A percentile compares a stretch with the other conserved stretches of the same genome.
These are phyloP conservation scores for Mycosarcoma maydis DNA, from an alignment of 1,284 basidiomycete species.

Conservation along the genomic window DNA sequence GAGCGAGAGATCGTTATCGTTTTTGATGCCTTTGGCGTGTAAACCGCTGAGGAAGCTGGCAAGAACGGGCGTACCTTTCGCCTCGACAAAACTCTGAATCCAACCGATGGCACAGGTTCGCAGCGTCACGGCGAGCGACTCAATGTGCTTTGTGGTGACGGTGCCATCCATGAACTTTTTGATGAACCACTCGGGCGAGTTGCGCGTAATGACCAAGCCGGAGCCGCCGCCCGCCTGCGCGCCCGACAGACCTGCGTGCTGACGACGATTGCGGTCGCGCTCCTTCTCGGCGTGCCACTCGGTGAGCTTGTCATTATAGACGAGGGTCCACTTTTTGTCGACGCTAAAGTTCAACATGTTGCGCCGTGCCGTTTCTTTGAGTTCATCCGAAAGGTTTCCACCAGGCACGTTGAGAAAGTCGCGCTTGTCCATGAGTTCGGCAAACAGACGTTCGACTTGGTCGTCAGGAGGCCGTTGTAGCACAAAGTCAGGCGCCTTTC, in stretches of 20 bases:
- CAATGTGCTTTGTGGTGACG: slow-evolving; percentile 82
- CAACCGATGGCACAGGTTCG: slow-evolving; percentile 70
- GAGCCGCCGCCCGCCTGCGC: slow-evolving; percentile 68
- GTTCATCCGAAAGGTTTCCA: slow-evolving; percentile 55
- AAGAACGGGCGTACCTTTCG: slow-evolving; percentile 79
- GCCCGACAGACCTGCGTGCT: slow-evolving; percentile 69
- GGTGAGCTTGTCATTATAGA: slow-evolving; percentile 83
- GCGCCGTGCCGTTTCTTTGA: slow-evolving; percentile 52
- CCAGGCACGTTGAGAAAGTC: slow-evolving; percentile 62
- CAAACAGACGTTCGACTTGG: slow-evolving; percentile 64
- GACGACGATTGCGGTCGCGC: slow-evolving; percentile 49
- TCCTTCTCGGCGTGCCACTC: slow-evolving; percentile 74
- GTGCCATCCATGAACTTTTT: slow-evolving; percentile 87
- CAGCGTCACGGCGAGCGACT: slow-evolving; percentile 80
- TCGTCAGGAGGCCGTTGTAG: slow-evolving; percentile 54
- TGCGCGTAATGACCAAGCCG: slow-evolving; percentile 60
- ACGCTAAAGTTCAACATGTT: slow-evolving; percentile 63
- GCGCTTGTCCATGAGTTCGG: slow-evolving; percentile 65
- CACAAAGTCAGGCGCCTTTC: slow-evolving; percentile 51
- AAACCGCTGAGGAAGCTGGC: slow-evolving; percentile 74
- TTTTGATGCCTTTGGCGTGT: slow-evolving; percentile 58
- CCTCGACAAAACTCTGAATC: slow-evolving; percentile 70
- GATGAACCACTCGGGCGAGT: slow-evolving; percentile 75
- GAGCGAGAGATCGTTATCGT: slow-evolving; percentile 75
- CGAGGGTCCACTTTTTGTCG: slow-evolving; percentile 92